Conservation (phyloP, 495 filamentous ascomycete species). For the Penicillium silybi region DNA sequence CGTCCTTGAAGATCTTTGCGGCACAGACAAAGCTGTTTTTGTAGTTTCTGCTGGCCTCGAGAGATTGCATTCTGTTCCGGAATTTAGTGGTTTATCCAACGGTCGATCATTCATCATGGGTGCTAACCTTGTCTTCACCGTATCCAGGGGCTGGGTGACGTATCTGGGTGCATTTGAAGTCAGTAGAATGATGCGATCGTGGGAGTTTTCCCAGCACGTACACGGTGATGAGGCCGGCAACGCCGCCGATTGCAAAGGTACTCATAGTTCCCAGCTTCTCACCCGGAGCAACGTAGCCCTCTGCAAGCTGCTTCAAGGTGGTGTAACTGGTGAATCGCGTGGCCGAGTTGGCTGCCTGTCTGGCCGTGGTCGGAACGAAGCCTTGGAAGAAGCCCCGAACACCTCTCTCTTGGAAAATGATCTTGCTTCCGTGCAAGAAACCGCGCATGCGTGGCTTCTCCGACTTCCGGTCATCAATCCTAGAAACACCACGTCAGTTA, state of each 20-base stretch:
- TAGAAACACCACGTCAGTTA: conserved; percentile 21
- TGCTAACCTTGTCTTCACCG: conserved; percentile 78
- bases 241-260: conserved; percentile 87
- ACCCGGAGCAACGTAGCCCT: conserved; percentile 87
- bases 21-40: conserved; percentile 88
- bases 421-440: conserved; percentile 82
- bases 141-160: conserved; percentile 85
- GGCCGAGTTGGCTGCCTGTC: conserved; percentile 92
- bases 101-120: background rate
- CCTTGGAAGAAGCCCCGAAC: conserved; percentile 93
- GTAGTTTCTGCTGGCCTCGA: conserved; percentile 79
- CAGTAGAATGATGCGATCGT: background rate
- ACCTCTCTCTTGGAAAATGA: conserved; percentile 85
- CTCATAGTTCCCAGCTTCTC: conserved; percentile 88
- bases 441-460: conserved; percentile 83
- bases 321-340: conserved; percentile 88
- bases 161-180: conserved; percentile 35
- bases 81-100: conserved; percentile 3
- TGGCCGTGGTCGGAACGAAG: conserved; percentile 88
- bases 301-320: conserved; percentile 81
- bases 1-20: conserved; percentile 76
- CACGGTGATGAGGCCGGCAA: conserved; percentile 91
- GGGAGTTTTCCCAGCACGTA: conserved; percentile 45
- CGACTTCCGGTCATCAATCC: conserved; percentile 92
- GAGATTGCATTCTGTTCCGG: conserved; percentile 82